Conservation (phyloP, 805 yeast genomes). For the Kuraishia floccosa region DNA sequence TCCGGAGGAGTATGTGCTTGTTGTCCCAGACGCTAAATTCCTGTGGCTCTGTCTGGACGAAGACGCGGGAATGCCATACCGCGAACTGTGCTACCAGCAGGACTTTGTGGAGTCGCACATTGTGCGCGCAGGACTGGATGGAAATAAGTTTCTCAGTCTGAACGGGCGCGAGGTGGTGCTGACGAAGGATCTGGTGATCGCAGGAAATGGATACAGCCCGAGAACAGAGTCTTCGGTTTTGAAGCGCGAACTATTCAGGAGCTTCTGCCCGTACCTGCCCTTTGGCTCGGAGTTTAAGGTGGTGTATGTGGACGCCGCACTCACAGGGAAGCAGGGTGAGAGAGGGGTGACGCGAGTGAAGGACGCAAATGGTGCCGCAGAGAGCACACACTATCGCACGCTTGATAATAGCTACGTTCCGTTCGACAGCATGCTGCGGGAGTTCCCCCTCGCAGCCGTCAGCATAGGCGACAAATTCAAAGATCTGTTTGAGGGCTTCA, state of each 20-base stretch:
- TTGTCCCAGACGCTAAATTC: conserved; percentile 51
- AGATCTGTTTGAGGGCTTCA: conserved; percentile 24
- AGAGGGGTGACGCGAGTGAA: conserved; percentile 2
- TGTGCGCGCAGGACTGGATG: conserved; percentile 18
- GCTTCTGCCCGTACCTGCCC: conserved; percentile 50
- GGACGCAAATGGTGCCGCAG: not conserved
- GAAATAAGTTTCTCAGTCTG: conserved; percentile 26
- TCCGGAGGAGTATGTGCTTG: conserved; percentile 41
- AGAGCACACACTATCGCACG: not conserved
- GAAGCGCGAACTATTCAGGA: conserved; percentile 33
- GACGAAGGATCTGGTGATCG: conserved; percentile 39
- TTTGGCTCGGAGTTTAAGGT: conserved; percentile 45
- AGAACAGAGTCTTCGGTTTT: conserved; percentile 31
- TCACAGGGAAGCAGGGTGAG: conserved; percentile 28
- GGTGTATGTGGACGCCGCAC: conserved; percentile 44
- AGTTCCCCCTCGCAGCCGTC: conserved; percentile 24
- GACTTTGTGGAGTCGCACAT: conserved; percentile 60
- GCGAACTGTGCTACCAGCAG: conserved; percentile 43
- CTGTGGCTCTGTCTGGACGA: conserved; percentile 28
- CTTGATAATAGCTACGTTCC: conserved; percentile 3
- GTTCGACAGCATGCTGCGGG: conserved; percentile 26
- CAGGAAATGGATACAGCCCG: conserved; percentile 47
- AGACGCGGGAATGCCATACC: conserved; percentile 24
- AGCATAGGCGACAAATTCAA: conserved; percentile 27
- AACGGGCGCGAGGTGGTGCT: conserved; percentile 45